Conservation (phyloP, 2,329 filamentous ascomycete genomes). For the Huntiella moniliformis region DNA sequence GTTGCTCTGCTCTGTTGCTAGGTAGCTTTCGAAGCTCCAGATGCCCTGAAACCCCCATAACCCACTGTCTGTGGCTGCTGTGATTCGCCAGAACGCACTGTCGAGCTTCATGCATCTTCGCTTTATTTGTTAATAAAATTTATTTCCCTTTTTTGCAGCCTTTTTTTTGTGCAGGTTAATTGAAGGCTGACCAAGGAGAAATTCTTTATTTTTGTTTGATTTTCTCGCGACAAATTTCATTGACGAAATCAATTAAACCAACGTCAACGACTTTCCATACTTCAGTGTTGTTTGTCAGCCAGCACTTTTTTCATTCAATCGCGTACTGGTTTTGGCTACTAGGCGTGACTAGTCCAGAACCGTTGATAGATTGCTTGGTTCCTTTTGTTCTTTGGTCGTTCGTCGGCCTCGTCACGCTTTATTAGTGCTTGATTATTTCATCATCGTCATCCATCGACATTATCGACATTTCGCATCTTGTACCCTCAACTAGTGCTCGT, state of each 20-base stretch:
- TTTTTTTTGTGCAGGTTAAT: background rate
- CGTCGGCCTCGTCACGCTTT: background rate
- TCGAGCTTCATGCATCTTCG: slow-evolving; percentile 9
- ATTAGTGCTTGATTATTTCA: background rate
- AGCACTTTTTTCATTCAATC: background rate
- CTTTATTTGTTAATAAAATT: slow-evolving; percentile 5
- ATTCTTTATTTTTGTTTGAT: background rate
- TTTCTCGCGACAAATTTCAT: too few species aligned
- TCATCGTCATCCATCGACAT: background rate
- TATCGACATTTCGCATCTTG: background rate
- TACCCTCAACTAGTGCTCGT: background rate
- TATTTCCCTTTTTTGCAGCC: slow-evolving; percentile 3
- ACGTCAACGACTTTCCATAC: too few species aligned
- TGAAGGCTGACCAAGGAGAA: too few species aligned
- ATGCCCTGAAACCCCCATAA: too few species aligned
- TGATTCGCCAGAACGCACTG: too few species aligned
- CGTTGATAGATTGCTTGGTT: slow-evolving; percentile 3
- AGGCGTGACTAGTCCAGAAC: background rate
- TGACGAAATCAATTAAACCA: too few species aligned
- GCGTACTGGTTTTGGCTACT: background rate
- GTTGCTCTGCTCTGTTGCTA: too few species aligned
- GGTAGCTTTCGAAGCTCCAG: too few species aligned
- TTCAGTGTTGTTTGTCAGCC: background rate
- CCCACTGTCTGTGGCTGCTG: too few species aligned
- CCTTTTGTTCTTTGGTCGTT: slow-evolving; percentile 2